Evolutionary conservation across 2,329 filamentous ascomycete genomes (phyloP).

Genomic region (Colletotrichum costaricense): DNA sequence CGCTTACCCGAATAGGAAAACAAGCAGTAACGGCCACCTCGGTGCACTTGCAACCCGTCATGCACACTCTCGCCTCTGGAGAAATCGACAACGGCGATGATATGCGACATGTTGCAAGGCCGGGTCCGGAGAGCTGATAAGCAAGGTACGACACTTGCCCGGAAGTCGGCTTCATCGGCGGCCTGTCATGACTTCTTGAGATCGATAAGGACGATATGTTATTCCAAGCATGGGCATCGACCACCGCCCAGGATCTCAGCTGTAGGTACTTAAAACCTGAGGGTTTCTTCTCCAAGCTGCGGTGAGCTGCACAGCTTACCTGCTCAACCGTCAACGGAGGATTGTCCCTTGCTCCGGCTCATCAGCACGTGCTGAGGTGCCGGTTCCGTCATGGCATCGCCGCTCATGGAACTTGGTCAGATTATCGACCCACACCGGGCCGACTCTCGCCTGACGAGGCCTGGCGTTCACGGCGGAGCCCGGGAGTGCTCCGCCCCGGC

Average conservation of each 20-base stretch:
- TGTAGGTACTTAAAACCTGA: neutral
- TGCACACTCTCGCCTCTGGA: constrained; percentile 1
- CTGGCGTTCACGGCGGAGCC: constrained; percentile 11
- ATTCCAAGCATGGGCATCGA: neutral
- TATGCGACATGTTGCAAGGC: neutral
- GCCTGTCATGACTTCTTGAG: neutral
- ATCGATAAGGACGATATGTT: neutral
- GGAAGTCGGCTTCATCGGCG: neutral
- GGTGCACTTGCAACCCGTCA: constrained; percentile 5
- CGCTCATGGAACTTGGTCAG: neutral
- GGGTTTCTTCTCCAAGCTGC: neutral
- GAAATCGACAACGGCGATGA: neutral
- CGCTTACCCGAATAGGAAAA: constrained; percentile 35
- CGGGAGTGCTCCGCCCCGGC: constrained; percentile 16
- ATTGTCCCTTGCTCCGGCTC: neutral
- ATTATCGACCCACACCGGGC: neutral
- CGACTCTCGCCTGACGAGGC: constrained; percentile 2
- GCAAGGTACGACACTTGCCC: neutral
- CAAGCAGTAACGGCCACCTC: constrained; percentile 30
- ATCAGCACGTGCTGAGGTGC: neutral
- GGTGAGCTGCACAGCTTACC: neutral
- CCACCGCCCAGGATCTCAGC: no score
- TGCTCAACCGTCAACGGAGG: neutral
- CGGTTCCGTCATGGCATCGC: neutral
- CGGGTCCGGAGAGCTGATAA: neutral